A percentile compares a stretch with the other conserved stretches of the same genome.
Evolutionary conservation across 1,284 basidiomycete genomes (phyloP).

Genomic region (Sporisorium iseilematis-ciliati): DNA sequence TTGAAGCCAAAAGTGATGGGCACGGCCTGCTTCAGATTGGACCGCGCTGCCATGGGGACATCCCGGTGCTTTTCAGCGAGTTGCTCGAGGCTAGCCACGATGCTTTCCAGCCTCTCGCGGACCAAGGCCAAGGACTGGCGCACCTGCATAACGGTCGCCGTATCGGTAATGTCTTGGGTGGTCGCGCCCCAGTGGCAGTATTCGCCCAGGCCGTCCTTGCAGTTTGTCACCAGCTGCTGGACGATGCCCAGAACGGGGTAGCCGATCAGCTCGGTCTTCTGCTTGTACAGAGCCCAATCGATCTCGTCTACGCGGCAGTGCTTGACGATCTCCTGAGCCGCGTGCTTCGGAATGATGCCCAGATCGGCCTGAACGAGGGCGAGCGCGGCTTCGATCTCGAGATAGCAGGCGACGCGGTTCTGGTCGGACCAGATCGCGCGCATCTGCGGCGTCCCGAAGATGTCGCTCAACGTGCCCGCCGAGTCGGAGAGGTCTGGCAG

Average conservation of each 20-base stretch:
- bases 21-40: slow-evolving; percentile 8
- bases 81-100: background rate
- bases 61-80: background rate
- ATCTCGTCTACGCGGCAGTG: slow-evolving; percentile 7
- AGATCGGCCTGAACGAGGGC: slow-evolving; percentile 7
- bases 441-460: slow-evolving; percentile 4
- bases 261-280: slow-evolving; percentile 11
- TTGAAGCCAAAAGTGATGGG: slow-evolving; percentile 9
- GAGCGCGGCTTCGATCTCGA: slow-evolving; percentile 4
- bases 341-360: slow-evolving; percentile 1
- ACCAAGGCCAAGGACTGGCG: background rate
- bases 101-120: background rate
- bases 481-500: slow-evolving; percentile 6
- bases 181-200: slow-evolving; percentile 9
- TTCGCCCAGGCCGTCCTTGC: slow-evolving; percentile 7
- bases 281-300: slow-evolving; percentile 9
- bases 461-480: slow-evolving; percentile 6
- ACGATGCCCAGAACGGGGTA: slow-evolving; percentile 9
- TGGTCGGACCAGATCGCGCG: slow-evolving; percentile 12
- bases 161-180: slow-evolving; percentile 9
- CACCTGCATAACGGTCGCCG: slow-evolving; percentile 8
- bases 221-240: slow-evolving; percentile 10
- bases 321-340: slow-evolving; percentile 2
- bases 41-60: slow-evolving; percentile 1
- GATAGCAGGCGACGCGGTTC: slow-evolving; percentile 8